These are phyloP conservation scores for Aspergillus hiratsukae DNA, from an alignment of 2,329 filamentous ascomycete species.

Conservation along the genomic window DNA sequence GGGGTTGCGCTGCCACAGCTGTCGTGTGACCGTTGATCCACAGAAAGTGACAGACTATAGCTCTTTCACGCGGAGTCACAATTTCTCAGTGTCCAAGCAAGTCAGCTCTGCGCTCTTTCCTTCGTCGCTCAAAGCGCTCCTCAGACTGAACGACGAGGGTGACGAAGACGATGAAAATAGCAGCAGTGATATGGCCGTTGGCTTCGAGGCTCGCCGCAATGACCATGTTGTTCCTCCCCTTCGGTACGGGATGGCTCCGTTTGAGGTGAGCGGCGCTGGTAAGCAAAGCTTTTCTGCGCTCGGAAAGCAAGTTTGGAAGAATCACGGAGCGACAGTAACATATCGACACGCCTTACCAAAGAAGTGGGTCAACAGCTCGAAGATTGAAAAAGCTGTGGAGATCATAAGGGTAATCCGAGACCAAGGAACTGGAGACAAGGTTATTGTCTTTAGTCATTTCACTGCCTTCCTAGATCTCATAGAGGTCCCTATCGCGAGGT, in stretches of 20 bases:
- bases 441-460: constrained; percentile 78
- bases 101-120: too few relatives aligned
- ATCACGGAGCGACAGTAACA: constrained; percentile 52
- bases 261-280: constrained; percentile 40
- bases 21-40: constrained; percentile 63
- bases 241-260: constrained; percentile 31
- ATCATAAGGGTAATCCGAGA: constrained; percentile 52
- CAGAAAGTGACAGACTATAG: constrained; percentile 68
- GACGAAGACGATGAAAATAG: constrained; percentile 33
- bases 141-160: constrained; percentile 23
- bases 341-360: constrained; percentile 63
- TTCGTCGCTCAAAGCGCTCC: not conserved
- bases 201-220: constrained; percentile 8
- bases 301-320: constrained; percentile 53
- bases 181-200: constrained; percentile 27
- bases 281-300: constrained; percentile 35
- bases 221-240: constrained; percentile 8
- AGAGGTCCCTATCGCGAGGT: constrained; percentile 62
- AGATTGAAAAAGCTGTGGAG: constrained; percentile 65
- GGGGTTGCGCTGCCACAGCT: constrained; percentile 60
- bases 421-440: constrained; percentile 61
- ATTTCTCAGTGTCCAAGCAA: not conserved
- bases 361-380: constrained; percentile 70
- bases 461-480: constrained; percentile 75
- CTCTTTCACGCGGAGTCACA: constrained; percentile 67